Evolutionary conservation across 2,329 filamentous ascomycete species (phyloP), one percentile per base, ranked within the genome.

Genomic region (Hypoxylon sp.): DNA sequence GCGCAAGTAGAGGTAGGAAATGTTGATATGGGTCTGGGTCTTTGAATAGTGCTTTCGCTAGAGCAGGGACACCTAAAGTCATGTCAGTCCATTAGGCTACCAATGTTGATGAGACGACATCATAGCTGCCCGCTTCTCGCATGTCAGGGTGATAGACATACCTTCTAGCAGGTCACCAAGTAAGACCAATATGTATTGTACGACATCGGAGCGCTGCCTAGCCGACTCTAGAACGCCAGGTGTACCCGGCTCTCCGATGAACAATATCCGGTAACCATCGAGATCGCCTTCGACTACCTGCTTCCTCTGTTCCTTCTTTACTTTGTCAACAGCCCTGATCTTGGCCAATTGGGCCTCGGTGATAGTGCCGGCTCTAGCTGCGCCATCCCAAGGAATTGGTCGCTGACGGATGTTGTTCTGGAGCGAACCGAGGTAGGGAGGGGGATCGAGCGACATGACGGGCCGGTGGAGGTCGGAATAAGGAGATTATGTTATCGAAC

Each of bases 331-430:
- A 67, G 94, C 93, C 80, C 94, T 94, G 82, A 99, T 97, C 86
- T 94, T 95, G 83, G 91, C 92, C 74, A 97, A 88, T 81, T 99
- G 95, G 73, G 92, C 90, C 73, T 98, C 95, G 63, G 92, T 97
- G 81, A 99, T 92, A 76, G 93, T 96, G 79, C 94, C 93, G 74
- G 93, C 93, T 79, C 96, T 89, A 72, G 97, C 93, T 75, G 95
- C 94, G 75, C 95, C 95, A 81, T 98, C 95, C 96, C 96, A 99
- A 63, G 95, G 94, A 81, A 99, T 97, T 71, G 94, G 94, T 73
- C 96, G 89, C 77, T 93, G 91, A 77, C 96, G 93, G 79, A 98
- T 97, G 85, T 98, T 98, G 88, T 93, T 96, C 84, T 97, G 94
- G 73, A 97, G 87, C 73, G 93, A 95, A 77, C 83, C 82, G 62